Evolutionary conservation across 176 grass and related monocot species (phyloP).

Genomic region (Triticum dicoccoides): DNA sequence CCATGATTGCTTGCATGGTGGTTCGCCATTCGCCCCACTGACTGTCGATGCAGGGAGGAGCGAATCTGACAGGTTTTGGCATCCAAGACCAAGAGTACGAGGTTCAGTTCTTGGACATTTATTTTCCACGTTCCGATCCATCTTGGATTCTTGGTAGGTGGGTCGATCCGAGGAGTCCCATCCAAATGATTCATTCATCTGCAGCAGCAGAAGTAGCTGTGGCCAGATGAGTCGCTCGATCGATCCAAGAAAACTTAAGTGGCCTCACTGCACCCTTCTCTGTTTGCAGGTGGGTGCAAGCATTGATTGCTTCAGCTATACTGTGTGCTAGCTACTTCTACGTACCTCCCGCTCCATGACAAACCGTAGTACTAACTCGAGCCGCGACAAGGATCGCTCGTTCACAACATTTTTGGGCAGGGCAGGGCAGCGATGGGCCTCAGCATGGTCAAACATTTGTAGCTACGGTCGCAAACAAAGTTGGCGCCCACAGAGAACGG

Average conservation of each 20-base stretch:
- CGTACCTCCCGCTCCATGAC: neutral
- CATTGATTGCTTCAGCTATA: neutral
- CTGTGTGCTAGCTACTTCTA: neutral
- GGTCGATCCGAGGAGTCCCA: neutral
- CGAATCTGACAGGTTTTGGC: neutral
- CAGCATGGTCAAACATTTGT: neutral
- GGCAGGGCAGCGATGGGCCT: neutral
- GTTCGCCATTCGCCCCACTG: neutral
- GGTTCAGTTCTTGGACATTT: neutral
- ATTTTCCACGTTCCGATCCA: neutral
- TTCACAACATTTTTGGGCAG: neutral
- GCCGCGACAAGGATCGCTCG: neutral
- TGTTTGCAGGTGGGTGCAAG: neutral
- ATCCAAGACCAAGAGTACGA: constrained; percentile 2
- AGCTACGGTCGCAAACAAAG: constrained; percentile 22
- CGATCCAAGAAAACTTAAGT: neutral
- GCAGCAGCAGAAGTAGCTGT: neutral
- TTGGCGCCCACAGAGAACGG: neutral
- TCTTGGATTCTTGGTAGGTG: neutral
- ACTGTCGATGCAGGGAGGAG: neutral
- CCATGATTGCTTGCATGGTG: neutral
- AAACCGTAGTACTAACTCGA: neutral
- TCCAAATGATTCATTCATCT: constrained; percentile 14
- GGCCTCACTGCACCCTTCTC: neutral
- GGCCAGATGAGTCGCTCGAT: neutral